Base-by-base conservation (phyloP, 2,329 filamentous ascomycete species). In the Ceratocystis destructans region DNA sequence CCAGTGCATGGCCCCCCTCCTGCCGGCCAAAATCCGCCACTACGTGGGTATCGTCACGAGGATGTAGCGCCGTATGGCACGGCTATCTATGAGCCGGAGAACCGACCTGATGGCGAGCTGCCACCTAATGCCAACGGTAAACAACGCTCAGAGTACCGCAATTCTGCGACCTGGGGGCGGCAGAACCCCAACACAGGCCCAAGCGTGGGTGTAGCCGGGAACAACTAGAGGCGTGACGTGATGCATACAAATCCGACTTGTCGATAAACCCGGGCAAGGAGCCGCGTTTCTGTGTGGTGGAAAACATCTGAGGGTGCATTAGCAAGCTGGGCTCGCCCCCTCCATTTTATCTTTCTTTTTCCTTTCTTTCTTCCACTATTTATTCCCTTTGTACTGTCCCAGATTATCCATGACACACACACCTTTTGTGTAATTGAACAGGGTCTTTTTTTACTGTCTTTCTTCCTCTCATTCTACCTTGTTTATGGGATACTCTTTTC, bases 141-240 rank as follows among this genome's bases (percentile, higher is more conserved):
- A 68, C 28, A 48, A 45, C 48, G 48, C 25, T 44, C 48, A 22
- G 53, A 63, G 22, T 84, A 82, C 81, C 79, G 82, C 44, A 83
- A 83, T 71, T 84, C 82, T 20, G 80, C 76, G 22, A 67, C 64
- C 46, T 83, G 78, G 78, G 77, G 76, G 33, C 79, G 79, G 61
- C 59, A 66, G 28, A 66, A 68, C 68, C 80, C 62, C 2, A 65
- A 65, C 45, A 22, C 66, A 3, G 46, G 77, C 69, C 77, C 79
- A 25, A 78, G 78, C 31, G 74, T 79, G 59, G 80, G 82, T 68
- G 76, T 82, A 10, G 80, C 81, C 10, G 75, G 76, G 55, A 77
- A 77, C 66, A 75, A 73, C 70, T 78, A 72, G 64, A 33, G 25
- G 7, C 12, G 8, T 20, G 20, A 37, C 7, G 31, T 59, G 53